Evolutionary conservation across 2,329 filamentous ascomycete genomes (phyloP), one percentile per base, ranked within the genome.

Genomic region (Trichoderma arundinaceum): DNA sequence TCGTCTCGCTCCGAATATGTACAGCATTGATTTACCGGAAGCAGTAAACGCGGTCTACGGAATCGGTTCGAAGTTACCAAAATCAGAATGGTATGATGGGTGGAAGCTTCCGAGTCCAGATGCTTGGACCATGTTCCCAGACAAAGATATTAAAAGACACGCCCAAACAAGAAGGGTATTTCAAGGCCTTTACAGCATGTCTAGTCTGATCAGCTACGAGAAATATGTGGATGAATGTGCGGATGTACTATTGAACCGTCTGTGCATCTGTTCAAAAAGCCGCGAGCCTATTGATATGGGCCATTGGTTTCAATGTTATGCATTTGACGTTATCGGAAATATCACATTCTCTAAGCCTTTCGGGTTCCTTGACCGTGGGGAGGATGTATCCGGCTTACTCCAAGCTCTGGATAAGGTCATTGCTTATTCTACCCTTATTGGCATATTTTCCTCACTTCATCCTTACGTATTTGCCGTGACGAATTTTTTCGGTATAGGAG

Each of bases 301-400:
- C 4, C 74, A 78, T 54, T 81, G 78, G 77, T 72, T 83, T 33
- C 81, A 83, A 67, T 83, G 75, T 67, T 84, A 80, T 63, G 81
- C 80, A 0, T 82, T 83, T 49, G 81, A 85, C 65, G 82, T 84
- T 2, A 84, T 86, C 39, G 81, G 82, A 1, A 76, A 80, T 39
- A 82, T 86, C 48, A 84, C 80, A 0, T 75, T 72, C 63, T 77
- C 71, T 32, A 72, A 71, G 5, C 68, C 72, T 0, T 75, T 79
- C 68, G 83, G 81, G 0, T 82, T 84, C 63, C 73, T 85, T 0
- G 80, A 84, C 44, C 60, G 68, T 15, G 82, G 81, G 0, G 71
- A 79, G 7, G 83, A 85, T 57, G 76, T 81, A 15, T 75, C 76
- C 15, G 77, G 76, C 0, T 71, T 82, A 1, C 80, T 84, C 9